Evolutionary conservation across 495 filamentous ascomycete species (phyloP), one percentile per base, ranked within the genome.

Genomic region (Aspergillus wentii): DNA sequence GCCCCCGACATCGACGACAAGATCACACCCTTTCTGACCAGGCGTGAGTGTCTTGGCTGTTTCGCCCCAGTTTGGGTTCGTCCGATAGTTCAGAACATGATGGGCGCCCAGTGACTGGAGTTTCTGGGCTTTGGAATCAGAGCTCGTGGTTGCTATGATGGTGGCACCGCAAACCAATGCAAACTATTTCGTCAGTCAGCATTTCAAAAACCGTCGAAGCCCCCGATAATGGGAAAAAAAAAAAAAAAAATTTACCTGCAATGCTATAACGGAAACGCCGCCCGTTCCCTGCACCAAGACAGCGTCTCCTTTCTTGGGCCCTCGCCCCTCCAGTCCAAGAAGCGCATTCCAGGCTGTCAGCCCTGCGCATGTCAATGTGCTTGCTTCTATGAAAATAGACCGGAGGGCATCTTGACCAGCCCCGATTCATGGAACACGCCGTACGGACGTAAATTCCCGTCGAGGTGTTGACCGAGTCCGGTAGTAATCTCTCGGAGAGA

Each of bases 371-470:
- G 61, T 50, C n/a, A 60, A 35, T 3, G 61, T 57, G 4, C 48
- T 47, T 6, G 57, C 56, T 14, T 54, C 34, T 1, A 40, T 4
- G 28, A 43, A 62, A 33, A 31, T 13, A 64, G 38, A 13, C 33
- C 35, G 8, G 17, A 27, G 4, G 62, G 60, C 26, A 54, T 54
- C 17, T 44, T 42, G 11, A 62, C 62, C 3, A 66, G 43, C 36
- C 86, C 88, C 43, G 90, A 85, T 48, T 92, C 86, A 32, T 75
- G 71, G 63, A 83, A 88, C 28, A 94, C 76, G 40, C 83, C 86
- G 38, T 83, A 82, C 45, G 79, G 63, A 4, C 80, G 64, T 14
- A 88, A 54, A 0, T 75, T 75, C 23, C 85, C 85, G 45, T 88
- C 74, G 0, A 81, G 11, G 7, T 53, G 62, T 18, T 82, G 82